Evolutionary conservation across 2,329 filamentous ascomycete genomes (phyloP).

Genomic region (Epichloe aotearoae): DNA sequence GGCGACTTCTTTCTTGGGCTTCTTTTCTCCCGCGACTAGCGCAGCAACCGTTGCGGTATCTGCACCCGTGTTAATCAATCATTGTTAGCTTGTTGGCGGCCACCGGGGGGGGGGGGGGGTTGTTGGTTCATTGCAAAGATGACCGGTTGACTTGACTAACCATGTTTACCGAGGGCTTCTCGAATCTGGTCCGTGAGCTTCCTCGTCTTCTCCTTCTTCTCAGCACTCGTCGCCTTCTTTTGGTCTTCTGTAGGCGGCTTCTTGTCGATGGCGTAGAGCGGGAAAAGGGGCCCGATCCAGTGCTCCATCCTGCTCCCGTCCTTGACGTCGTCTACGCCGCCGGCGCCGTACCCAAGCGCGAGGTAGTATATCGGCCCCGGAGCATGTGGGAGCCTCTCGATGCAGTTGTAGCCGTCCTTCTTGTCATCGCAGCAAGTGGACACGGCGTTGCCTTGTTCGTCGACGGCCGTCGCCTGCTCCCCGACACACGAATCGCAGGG

Average conservation of each 20-base stretch:
- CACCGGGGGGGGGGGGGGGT: too few relatives aligned
- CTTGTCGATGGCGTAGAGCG: slow-evolving; percentile 8
- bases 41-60: background rate
- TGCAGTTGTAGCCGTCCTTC: slow-evolving; percentile 7
- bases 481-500: slow-evolving; percentile 23
- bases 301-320: slow-evolving; percentile 13
- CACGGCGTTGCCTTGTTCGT: background rate
- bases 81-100: too few relatives aligned
- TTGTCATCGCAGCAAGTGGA: slow-evolving; percentile 6
- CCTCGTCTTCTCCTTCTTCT: background rate
- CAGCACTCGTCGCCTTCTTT: background rate
- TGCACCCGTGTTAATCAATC: background rate
- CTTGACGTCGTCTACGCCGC: slow-evolving; percentile 15
- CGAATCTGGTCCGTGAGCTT: background rate
- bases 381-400: slow-evolving; percentile 5
- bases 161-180: background rate
- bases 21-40: background rate
- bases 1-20: background rate
- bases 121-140: too few relatives aligned
- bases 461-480: background rate
- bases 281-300: slow-evolving; percentile 13
- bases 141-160: background rate
- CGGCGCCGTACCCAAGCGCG: slow-evolving; percentile 16
- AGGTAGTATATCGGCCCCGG: slow-evolving; percentile 23
- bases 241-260: background rate